These are phyloP conservation scores for Rhizomucor pusillus DNA, from an alignment of 371 early-diverging fungal species.

Conservation along the genomic window DNA sequence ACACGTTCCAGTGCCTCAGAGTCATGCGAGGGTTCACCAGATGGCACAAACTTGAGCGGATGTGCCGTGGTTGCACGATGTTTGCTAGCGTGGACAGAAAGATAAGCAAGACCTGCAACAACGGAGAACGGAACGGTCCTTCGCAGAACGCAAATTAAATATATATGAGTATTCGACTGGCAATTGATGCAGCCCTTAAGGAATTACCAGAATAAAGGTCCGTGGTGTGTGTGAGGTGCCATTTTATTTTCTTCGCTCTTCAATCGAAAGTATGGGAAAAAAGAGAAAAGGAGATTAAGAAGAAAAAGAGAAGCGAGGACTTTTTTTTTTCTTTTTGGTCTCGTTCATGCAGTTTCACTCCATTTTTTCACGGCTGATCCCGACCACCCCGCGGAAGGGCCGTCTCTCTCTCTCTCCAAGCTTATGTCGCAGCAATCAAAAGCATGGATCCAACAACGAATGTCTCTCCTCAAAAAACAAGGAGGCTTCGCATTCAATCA, in stretches of 20 bases:
- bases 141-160: too few species aligned
- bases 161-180: too few species aligned
- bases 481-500: constrained; percentile 42
- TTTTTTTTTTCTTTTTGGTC: neutral
- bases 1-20: constrained; percentile 37
- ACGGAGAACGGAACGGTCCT: too few species aligned
- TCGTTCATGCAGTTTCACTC: neutral
- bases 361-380: too few species aligned
- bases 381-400: too few species aligned
- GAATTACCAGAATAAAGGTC: too few species aligned
- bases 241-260: too few species aligned
- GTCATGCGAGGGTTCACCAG: constrained; percentile 31
- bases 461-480: constrained; percentile 32
- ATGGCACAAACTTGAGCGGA: constrained; percentile 31
- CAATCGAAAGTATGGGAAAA: neutral
- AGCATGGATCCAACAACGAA: constrained; percentile 47
- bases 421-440: constrained; percentile 35
- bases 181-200: too few species aligned
- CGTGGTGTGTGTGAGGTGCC: too few species aligned
- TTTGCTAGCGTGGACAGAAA: too few species aligned
- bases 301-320: neutral
- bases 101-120: too few species aligned
- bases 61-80: constrained; percentile 4
- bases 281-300: neutral
- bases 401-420: too few species aligned